These are phyloP conservation scores for Triticum monococcum DNA, from an alignment of 176 grass and related monocot genomes.

Conservation along the genomic window DNA sequence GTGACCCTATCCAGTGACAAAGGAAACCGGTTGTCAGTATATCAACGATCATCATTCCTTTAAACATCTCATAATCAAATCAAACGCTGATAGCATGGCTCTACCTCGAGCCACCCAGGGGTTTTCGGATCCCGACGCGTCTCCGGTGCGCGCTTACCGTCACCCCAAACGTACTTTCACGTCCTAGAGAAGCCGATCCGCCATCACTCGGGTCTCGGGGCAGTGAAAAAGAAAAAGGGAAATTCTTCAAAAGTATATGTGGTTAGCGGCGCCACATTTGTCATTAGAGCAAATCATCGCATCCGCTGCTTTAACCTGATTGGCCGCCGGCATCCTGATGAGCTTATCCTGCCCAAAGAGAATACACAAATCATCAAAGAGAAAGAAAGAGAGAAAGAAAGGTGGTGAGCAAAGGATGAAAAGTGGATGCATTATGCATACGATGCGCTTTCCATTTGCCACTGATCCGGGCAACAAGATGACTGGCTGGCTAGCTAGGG, in stretches of 20 bases:
- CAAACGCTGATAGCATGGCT: background rate
- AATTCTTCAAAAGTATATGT: background rate
- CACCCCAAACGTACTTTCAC: conserved; percentile 7
- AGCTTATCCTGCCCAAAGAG: conserved; percentile 44
- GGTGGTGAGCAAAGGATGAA: background rate
- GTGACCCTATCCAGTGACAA: background rate
- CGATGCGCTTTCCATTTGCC: conserved; percentile 13
- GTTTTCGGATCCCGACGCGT: conserved; percentile 1
- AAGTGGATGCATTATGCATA: conserved; percentile 34
- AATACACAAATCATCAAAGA: background rate
- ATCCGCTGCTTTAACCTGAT: background rate
- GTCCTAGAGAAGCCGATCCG: background rate
- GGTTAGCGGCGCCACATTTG: conserved; percentile 10
- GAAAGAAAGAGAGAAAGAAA: background rate
- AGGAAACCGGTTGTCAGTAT: background rate
- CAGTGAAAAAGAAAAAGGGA: background rate
- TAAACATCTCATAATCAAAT: background rate
- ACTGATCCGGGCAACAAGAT: conserved; percentile 31
- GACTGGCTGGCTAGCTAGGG: background rate
- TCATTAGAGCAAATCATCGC: conserved; percentile 21
- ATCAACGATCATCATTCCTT: background rate
- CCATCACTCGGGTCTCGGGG: background rate
- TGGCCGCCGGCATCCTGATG: background rate
- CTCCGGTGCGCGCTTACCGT: background rate
- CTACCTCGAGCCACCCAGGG: background rate